phyloP scores from a whole-genome alignment of 106 monocot genomes.

The Acorus gramineus region DNA sequence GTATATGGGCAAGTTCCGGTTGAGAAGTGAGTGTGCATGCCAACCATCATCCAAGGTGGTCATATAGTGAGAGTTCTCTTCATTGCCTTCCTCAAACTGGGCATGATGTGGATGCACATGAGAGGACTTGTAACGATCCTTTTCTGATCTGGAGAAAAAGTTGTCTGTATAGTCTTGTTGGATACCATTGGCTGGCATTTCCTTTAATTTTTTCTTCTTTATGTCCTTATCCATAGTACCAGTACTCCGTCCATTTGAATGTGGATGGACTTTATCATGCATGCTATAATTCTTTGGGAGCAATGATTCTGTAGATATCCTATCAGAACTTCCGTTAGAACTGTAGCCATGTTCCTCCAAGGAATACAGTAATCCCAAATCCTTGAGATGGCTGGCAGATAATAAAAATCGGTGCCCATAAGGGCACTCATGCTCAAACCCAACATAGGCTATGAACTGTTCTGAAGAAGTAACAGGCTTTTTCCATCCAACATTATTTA shows the following conservation, averaged over 20 bases:
- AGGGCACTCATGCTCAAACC: constrained; percentile 94
- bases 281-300: constrained; percentile 4
- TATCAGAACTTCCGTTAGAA: constrained; percentile 13
- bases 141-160: too few relatives aligned
- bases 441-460: constrained; percentile 44
- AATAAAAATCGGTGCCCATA: constrained; percentile 85
- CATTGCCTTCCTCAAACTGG: constrained; percentile 14
- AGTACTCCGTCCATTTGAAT: constrained; percentile 9
- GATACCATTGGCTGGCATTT: constrained; percentile 4
- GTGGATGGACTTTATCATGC: constrained; percentile 18
- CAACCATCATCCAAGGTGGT: constrained; percentile 35
- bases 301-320: neutral
- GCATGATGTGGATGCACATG: neutral
- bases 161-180: constrained; percentile 10
- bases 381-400: constrained; percentile 62
- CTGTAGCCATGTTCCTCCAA: neutral
- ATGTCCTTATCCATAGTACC: constrained; percentile 5
- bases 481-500: constrained; percentile 15
- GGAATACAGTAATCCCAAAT: constrained; percentile 29
- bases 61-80: constrained; percentile 17
- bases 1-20: constrained; percentile 74
- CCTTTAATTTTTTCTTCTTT: constrained; percentile 5
- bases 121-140: neutral
- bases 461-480: constrained; percentile 25
- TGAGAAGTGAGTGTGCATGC: constrained; percentile 53